phyloP scores from a whole-genome alignment of 169 alveolate species.

The Cryptosporidium viatorum region DNA sequence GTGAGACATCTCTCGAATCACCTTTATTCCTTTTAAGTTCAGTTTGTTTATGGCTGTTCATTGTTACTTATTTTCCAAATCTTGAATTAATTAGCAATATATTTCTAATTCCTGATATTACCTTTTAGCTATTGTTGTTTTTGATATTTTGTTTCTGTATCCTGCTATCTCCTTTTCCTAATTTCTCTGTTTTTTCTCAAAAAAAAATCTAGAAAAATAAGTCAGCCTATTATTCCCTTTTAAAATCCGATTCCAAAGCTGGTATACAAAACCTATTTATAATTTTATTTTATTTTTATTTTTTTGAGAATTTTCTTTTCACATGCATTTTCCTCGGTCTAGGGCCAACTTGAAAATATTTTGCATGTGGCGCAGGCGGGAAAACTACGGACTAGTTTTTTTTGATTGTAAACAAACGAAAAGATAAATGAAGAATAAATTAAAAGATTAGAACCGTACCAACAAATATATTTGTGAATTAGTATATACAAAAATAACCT shows the following conservation, averaged over 20 bases:
- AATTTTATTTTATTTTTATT: background rate
- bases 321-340: constrained; percentile 43
- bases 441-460: too few relatives aligned
- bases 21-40: constrained; percentile 48
- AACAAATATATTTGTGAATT: background rate
- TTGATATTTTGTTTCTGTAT: background rate
- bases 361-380: constrained; percentile 53
- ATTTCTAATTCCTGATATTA: background rate
- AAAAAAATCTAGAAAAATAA: background rate
- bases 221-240: background rate
- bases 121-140: background rate
- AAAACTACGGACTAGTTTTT: background rate
- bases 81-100: background rate
- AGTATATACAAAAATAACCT: background rate
- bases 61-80: background rate
- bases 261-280: background rate
- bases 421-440: background rate
- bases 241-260: background rate
- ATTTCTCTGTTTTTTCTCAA: background rate
- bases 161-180: background rate
- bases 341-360: constrained; percentile 21
- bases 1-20: background rate
- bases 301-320: background rate
- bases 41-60: constrained; percentile 10
- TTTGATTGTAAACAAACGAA: background rate